Base-by-base conservation (phyloP, 768 basidiomycete species). In the Trametes gibbosa region DNA sequence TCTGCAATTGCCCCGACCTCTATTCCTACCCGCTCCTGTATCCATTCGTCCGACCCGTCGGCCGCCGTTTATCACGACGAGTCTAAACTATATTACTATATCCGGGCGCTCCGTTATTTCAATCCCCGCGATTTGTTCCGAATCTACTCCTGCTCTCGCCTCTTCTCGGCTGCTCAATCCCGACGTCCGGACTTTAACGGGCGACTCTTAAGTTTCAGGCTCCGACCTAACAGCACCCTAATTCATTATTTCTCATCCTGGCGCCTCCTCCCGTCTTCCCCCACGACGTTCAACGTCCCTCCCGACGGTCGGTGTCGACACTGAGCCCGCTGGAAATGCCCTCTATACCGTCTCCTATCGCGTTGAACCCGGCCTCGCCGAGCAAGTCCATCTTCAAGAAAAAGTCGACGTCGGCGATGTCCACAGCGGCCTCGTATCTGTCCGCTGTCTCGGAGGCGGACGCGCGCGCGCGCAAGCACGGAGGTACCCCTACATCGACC, bases 391-490 rank as follows among this genome's bases (percentile, higher is more conserved):
- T 86, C 23, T 86, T 87, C 75, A 82, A 79, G 74, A 71, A 87
- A 66, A 72, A 72, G 45, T 75, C 78, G 9, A 48, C 58, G 19
- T 59, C 78, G 0, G 73, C 77, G 53, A 73, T 81, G 73, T 65
- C 79, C 32, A 79, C 81, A 4, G 85, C 85, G 3, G 78, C 82
- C 13, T 81, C 81, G 39, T 86, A 85, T 69, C 77, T 86, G 12
- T 79, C 82, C 49, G 85, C 83, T 9, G 75, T 86, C 17, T 83
- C 83, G 19, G 71, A 83, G 70, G 84, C 83, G 17, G 90, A 92
- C 69, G 85, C 88, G 40, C 81, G 85, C 50, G 84, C 85, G 9
- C 82, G 87, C 58, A 74, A 74, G 54, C 74, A 73, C 55, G 72
- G 74, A 34, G 61, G 67, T 17, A 73, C 84, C 12, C 83, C 86